phyloP scores from a whole-genome alignment of 2,329 filamentous ascomycete genomes.

The Dothideomycetes sp. region DNA sequence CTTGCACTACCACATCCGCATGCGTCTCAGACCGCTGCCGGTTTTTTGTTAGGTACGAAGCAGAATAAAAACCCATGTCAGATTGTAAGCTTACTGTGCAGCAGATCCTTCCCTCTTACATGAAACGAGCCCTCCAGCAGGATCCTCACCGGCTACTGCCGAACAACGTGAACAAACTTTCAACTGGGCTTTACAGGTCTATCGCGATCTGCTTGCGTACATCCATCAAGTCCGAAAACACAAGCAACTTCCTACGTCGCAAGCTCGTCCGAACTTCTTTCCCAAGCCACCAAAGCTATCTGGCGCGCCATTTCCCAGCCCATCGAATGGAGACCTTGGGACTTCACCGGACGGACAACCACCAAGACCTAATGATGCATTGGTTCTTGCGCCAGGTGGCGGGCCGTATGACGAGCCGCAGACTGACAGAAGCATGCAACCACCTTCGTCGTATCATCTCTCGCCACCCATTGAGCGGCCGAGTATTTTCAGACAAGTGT shows the following conservation, averaged over 20 bases:
- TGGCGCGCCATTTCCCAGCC: constrained; percentile 21
- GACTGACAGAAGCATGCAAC: constrained; percentile 25
- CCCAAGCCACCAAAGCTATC: constrained; percentile 51
- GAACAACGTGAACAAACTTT: constrained; percentile 34
- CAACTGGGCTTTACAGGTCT: constrained; percentile 35
- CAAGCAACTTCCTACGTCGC: constrained; percentile 27
- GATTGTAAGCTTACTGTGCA: constrained; percentile 14
- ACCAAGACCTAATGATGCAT: not conserved
- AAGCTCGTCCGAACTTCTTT: constrained; percentile 46
- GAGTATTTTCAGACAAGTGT: constrained; percentile 15
- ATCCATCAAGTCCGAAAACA: constrained; percentile 34
- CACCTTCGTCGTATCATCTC: constrained; percentile 12
- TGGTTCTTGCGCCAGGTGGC: not conserved
- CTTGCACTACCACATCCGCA: not conserved
- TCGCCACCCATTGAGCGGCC: constrained; percentile 1
- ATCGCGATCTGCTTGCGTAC: constrained; percentile 37
- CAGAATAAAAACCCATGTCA: constrained; percentile 1
- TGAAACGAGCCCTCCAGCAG: constrained; percentile 6
- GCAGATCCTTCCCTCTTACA: not conserved
- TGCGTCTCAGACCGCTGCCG: not conserved
- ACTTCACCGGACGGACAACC: not conserved
- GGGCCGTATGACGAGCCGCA: constrained; percentile 11
- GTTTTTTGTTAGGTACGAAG: not conserved
- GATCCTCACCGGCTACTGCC: constrained; percentile 29
- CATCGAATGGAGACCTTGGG: not conserved